A percentile compares a stretch with the other conserved stretches of the same genome.
Evolutionary conservation across 345 rosid genomes (phyloP).

Genomic region (Carallia brachiata): DNA sequence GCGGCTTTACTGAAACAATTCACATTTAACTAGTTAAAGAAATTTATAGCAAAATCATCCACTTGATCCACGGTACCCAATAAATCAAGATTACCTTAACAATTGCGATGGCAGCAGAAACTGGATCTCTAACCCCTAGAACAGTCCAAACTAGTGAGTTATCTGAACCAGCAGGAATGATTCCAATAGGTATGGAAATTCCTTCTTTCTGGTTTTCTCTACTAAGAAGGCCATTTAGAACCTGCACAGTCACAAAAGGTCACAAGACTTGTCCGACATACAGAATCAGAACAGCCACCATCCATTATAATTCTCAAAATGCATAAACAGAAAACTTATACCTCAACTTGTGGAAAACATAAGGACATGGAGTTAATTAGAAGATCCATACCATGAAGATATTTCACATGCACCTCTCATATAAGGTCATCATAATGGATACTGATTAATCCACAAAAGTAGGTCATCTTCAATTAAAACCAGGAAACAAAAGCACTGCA

Average conservation of each 20-base stretch:
- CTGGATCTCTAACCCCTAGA: constrained; percentile 93
- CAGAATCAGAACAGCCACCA: neutral
- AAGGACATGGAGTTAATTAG: too few relatives aligned
- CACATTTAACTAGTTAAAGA: neutral
- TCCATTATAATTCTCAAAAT: too few relatives aligned
- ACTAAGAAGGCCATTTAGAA: constrained; percentile 82
- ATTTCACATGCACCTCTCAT: neutral
- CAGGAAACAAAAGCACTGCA: neutral
- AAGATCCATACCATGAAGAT: neutral
- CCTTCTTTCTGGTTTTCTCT: constrained; percentile 96
- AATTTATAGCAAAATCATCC: constrained; percentile 10
- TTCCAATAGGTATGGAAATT: constrained; percentile 97
- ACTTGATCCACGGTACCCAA: too few relatives aligned
- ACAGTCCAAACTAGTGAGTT: constrained; percentile 99
- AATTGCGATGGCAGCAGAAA: constrained; percentile 92
- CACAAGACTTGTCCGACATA: constrained; percentile 5
- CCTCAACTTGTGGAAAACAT: too few relatives aligned
- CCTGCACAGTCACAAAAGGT: constrained; percentile 45
- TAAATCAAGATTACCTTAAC: constrained; percentile 62
- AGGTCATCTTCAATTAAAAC: neutral
- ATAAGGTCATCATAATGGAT: neutral
- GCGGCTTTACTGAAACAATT: neutral
- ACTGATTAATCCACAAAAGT: neutral
- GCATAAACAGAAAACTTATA: too few relatives aligned
- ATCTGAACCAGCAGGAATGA: constrained; percentile 98